Evolutionary conservation across 352 stramenopile genomes (phyloP).

Genomic region (Phytophthora idaei): DNA sequence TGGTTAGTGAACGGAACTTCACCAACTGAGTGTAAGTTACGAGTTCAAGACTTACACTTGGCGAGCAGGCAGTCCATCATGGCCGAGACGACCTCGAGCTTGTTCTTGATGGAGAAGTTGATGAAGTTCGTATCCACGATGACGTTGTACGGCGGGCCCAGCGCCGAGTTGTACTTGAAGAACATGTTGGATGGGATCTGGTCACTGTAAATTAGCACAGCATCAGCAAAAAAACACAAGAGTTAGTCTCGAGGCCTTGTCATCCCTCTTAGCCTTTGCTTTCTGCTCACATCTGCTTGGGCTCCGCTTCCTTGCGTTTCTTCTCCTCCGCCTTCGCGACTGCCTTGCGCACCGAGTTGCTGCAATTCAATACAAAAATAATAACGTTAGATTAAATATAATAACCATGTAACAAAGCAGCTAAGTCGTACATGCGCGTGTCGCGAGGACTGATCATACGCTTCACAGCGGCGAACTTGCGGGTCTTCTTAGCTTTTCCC

Average conservation of each 20-base stretch:
- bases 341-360: conserved; percentile 81
- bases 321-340: conserved; percentile 83
- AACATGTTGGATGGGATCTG: conserved; percentile 98
- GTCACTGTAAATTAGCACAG: conserved; percentile 60
- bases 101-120: conserved; percentile 99
- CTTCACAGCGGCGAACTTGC: conserved; percentile 98
- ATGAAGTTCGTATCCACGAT: conserved; percentile 99
- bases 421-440: conserved; percentile 90
- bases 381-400: conserved; percentile 2
- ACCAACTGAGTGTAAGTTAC: background rate
- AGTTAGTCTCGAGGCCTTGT: conserved; percentile 8
- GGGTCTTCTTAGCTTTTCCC: conserved; percentile 98
- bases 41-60: conserved; percentile 88
- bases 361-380: conserved; percentile 27
- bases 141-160: conserved; percentile 98
- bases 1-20: background rate
- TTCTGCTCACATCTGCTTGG: conserved; percentile 91
- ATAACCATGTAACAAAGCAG: background rate
- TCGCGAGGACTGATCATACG: conserved; percentile 99
- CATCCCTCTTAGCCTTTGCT: background rate
- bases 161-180: conserved; percentile 99
- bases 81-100: conserved; percentile 97
- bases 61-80: conserved; percentile 99
- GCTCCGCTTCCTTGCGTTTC: conserved; percentile 90
- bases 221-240: conserved; percentile 13